phyloP scores from a whole-genome alignment of 1,284 basidiomycete species.

The Bothia castanella region DNA sequence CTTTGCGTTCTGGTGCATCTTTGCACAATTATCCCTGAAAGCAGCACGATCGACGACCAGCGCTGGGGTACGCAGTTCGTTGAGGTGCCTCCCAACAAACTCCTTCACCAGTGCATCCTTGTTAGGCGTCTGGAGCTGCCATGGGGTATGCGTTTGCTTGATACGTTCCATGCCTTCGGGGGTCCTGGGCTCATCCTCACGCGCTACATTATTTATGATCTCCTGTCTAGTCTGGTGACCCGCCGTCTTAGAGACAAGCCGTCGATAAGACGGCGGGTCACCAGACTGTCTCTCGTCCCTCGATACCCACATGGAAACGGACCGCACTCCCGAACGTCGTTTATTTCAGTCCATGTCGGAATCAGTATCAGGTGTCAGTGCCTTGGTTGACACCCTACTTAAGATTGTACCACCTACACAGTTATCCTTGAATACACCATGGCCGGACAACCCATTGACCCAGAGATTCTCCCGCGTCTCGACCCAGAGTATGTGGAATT shows the following conservation, averaged over 20 bases:
- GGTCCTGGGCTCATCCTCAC: neutral
- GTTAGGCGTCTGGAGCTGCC: conserved; percentile 41
- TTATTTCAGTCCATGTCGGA: conserved; percentile 14
- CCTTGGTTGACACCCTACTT: conserved; percentile 10
- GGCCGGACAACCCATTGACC: conserved; percentile 36
- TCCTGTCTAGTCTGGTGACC: neutral
- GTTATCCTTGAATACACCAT: conserved; percentile 11
- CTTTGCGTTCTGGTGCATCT: conserved; percentile 63
- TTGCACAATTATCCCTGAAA: conserved; percentile 69
- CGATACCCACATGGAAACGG: too few species aligned
- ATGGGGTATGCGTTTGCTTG: conserved; percentile 50
- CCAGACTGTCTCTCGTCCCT: too few species aligned
- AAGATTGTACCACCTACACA: conserved; percentile 9
- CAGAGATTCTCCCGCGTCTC: conserved; percentile 42
- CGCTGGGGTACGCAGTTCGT: conserved; percentile 70
- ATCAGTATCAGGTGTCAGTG: neutral
- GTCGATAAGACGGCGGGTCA: too few species aligned
- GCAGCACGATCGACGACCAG: conserved; percentile 69
- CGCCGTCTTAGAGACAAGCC: too few species aligned
- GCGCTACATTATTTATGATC: conserved; percentile 12
- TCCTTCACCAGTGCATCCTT: conserved; percentile 56
- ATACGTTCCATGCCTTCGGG: conserved; percentile 21
- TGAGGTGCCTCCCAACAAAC: conserved; percentile 59
- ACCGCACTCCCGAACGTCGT: conserved; percentile 7
- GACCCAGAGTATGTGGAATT: conserved; percentile 48